Conservation (phyloP, 2,329 filamentous ascomycete genomes). For the Cryoendolithus antarcticus region DNA sequence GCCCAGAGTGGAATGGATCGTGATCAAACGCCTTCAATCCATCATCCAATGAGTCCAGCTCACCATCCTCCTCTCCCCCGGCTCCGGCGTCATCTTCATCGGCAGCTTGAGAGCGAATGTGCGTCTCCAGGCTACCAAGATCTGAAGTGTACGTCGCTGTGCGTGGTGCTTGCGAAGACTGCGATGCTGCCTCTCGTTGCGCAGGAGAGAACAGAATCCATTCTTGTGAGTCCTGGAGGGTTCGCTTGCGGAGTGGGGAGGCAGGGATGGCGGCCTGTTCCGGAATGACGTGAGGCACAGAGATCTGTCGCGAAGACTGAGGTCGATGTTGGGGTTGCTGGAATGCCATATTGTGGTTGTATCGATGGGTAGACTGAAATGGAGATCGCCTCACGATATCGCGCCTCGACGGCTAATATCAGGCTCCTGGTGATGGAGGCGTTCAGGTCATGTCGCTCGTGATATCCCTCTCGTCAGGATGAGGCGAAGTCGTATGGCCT, state of each 20-base stretch:
- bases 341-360: constrained; percentile 17
- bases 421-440: too few relatives aligned
- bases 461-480: too few relatives aligned
- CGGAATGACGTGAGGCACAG: constrained; percentile 6
- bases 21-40: constrained; percentile 80
- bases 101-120: constrained; percentile 44
- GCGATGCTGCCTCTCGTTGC: constrained; percentile 45
- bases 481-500: too few relatives aligned
- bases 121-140: constrained; percentile 64
- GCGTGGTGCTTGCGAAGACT: constrained; percentile 54
- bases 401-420: too few relatives aligned
- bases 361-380: too few relatives aligned
- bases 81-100: constrained; percentile 28
- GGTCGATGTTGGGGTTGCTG: constrained; percentile 22
- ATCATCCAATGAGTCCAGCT: constrained; percentile 87
- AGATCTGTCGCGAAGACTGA: constrained; percentile 12
- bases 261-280: constrained; percentile 7
- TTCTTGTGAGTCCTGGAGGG: constrained; percentile 66
- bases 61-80: constrained; percentile 51
- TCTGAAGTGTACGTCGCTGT: constrained; percentile 66
- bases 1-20: constrained; percentile 37
- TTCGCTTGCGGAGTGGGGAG: constrained; percentile 30
- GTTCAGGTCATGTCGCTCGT: too few relatives aligned
- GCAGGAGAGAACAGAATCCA: constrained; percentile 80
- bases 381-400: too few relatives aligned